Conservation (phyloP, 73 alveolate genomes). For the Tetrahymena borealis region DNA sequence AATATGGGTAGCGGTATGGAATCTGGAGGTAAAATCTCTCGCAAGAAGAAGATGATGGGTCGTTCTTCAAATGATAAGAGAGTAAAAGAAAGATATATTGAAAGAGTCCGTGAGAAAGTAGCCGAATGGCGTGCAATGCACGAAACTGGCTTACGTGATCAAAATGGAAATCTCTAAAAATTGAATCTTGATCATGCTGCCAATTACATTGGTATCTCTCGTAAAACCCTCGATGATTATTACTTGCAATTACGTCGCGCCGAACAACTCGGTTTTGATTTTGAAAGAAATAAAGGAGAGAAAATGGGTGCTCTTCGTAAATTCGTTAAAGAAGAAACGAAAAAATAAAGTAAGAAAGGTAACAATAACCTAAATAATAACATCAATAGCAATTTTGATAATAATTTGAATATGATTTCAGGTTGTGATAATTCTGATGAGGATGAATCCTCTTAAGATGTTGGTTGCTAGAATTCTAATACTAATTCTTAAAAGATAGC, state of each 20-base stretch:
- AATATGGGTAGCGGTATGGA: neutral
- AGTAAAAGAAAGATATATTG: neutral
- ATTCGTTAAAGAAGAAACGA: neutral
- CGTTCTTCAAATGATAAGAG: neutral
- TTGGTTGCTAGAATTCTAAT: neutral
- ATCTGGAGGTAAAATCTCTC: neutral
- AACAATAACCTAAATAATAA: neutral
- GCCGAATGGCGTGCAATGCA: neutral
- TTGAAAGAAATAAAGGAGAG: slow-evolving; percentile 13
- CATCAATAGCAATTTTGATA: neutral
- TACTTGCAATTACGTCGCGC: slow-evolving; percentile 23
- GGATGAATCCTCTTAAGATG: neutral
- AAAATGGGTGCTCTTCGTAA: slow-evolving; percentile 41
- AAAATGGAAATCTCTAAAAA: slow-evolving; percentile 20
- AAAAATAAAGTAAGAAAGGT: neutral
- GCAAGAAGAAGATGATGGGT: neutral
- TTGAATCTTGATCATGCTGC: slow-evolving; percentile 38
- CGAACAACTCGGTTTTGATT: slow-evolving; percentile 20
- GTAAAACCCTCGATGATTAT: slow-evolving; percentile 43
- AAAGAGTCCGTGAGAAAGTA: neutral
- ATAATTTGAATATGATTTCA: neutral
- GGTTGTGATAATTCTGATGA: neutral
- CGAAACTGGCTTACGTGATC: neutral
- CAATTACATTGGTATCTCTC: slow-evolving; percentile 23
- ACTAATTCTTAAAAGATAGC: neutral